A percentile compares a stretch with the other conserved stretches of the same genome.
Evolutionary conservation across 176 grass and related monocot genomes (phyloP).

Genomic region (Aegilops bicornis): DNA sequence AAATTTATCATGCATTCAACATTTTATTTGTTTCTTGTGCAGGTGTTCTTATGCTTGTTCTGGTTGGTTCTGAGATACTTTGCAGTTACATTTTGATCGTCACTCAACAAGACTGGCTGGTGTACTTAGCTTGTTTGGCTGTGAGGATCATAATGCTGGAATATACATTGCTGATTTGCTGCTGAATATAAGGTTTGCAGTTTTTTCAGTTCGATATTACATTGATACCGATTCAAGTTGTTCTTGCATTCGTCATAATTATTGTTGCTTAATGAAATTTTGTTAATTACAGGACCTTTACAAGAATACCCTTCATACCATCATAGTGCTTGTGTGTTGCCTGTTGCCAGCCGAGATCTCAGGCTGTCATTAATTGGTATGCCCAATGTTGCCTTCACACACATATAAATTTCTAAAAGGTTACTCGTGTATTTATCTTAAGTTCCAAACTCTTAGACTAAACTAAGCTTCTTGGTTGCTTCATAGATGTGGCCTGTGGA

Average conservation of each 20-base stretch:
- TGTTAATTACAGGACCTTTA: background rate
- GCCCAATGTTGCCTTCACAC: background rate
- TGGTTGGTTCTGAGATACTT: background rate
- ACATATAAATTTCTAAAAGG: background rate
- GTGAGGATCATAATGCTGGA: background rate
- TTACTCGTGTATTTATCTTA: background rate
- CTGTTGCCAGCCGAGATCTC: background rate
- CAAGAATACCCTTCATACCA: background rate
- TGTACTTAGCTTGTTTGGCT: background rate
- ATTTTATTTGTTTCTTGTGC: background rate
- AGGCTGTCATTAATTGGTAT: background rate
- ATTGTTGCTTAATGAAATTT: background rate
- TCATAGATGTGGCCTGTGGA: background rate
- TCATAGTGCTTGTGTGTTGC: background rate
- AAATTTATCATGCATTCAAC: no score
- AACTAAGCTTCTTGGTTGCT: background rate
- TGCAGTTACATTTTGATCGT: background rate
- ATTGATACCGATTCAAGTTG: background rate
- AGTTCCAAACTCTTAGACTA: background rate
- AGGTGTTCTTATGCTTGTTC: background rate
- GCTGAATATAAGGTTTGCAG: background rate
- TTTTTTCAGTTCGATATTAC: background rate
- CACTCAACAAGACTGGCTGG: background rate
- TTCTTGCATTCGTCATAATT: background rate
- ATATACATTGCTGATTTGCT: background rate